These are phyloP conservation scores for Russula vinacea DNA, from an alignment of 768 basidiomycete genomes.

Conservation along the genomic window DNA sequence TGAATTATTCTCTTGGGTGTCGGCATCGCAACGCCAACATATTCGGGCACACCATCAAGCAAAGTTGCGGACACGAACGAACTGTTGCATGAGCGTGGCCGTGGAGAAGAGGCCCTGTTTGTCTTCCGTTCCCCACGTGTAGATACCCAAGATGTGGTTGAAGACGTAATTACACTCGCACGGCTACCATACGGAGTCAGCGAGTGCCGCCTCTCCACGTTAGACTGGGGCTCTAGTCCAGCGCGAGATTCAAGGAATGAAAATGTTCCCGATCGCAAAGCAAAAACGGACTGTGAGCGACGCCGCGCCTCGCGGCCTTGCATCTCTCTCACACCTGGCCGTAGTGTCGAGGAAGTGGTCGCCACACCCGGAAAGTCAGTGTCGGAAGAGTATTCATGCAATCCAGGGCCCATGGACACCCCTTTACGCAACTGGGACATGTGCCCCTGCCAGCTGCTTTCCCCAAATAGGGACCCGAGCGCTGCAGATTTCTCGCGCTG, in stretches of 20 bases:
- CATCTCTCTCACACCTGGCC: constrained; percentile 13
- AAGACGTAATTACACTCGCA: constrained; percentile 24
- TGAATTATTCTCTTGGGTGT: constrained; percentile 26
- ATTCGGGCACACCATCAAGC: constrained; percentile 13
- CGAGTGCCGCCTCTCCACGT: constrained; percentile 17
- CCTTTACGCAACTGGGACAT: constrained; percentile 24
- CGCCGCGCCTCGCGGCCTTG: constrained; percentile 34
- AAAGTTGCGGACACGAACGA: constrained; percentile 22
- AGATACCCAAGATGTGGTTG: constrained; percentile 21
- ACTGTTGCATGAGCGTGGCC: constrained; percentile 24
- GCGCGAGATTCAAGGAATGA: constrained; percentile 26
- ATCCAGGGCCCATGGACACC: constrained; percentile 18
- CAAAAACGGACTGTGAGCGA: constrained; percentile 36
- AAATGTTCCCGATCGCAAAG: constrained; percentile 28
- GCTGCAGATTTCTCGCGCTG: constrained; percentile 12
- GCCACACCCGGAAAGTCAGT: constrained; percentile 1
- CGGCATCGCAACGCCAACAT: neutral
- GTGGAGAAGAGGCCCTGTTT: neutral
- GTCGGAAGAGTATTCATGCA: constrained; percentile 8
- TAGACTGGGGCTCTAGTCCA: constrained; percentile 6
- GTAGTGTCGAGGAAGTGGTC: constrained; percentile 6
- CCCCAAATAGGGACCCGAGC: constrained; percentile 10
- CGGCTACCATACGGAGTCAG: constrained; percentile 21
- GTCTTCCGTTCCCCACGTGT: neutral
- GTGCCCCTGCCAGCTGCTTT: constrained; percentile 18